phyloP scores from a whole-genome alignment of 192 early-diverging fungal genomes.

The Podila verticillata region DNA sequence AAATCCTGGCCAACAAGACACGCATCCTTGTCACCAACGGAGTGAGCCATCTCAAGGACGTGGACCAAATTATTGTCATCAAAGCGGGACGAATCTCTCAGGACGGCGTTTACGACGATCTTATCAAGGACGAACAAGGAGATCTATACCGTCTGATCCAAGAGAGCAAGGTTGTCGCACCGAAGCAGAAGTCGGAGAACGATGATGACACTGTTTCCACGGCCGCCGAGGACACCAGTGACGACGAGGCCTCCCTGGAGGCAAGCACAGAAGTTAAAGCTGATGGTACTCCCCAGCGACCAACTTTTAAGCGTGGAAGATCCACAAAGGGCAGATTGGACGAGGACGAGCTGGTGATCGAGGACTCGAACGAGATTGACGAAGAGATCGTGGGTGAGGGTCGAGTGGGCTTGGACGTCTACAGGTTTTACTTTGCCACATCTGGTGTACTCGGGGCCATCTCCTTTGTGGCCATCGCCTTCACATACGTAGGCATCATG shows the following conservation, averaged over 20 bases:
- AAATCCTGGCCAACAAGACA: conserved; percentile 73
- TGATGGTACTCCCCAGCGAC: conserved; percentile 6
- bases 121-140: conserved; percentile 66
- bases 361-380: conserved; percentile 26
- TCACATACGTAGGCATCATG: neutral
- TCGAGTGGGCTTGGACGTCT: conserved; percentile 31
- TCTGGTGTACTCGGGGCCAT: neutral
- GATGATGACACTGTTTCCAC: neutral
- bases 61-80: conserved; percentile 76
- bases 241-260: neutral
- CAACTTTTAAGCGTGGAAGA: conserved; percentile 17
- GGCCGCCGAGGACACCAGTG: neutral
- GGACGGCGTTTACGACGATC: conserved; percentile 66
- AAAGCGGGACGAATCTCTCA: conserved; percentile 73
- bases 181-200: neutral
- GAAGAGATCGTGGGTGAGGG: conserved; percentile 22
- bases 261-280: neutral
- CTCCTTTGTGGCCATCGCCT: neutral
- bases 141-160: conserved; percentile 70
- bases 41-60: conserved; percentile 74
- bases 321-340: conserved; percentile 19
- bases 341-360: conserved; percentile 11
- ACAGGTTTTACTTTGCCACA: conserved; percentile 27
- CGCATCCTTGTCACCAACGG: conserved; percentile 84
- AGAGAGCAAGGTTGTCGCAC: conserved; percentile 10